A percentile compares a stretch with the other conserved stretches of the same genome.
Evolutionary conservation across 2,329 filamentous ascomycete genomes (phyloP).

Genomic region (Cephalotrichum gorgonifer): DNA sequence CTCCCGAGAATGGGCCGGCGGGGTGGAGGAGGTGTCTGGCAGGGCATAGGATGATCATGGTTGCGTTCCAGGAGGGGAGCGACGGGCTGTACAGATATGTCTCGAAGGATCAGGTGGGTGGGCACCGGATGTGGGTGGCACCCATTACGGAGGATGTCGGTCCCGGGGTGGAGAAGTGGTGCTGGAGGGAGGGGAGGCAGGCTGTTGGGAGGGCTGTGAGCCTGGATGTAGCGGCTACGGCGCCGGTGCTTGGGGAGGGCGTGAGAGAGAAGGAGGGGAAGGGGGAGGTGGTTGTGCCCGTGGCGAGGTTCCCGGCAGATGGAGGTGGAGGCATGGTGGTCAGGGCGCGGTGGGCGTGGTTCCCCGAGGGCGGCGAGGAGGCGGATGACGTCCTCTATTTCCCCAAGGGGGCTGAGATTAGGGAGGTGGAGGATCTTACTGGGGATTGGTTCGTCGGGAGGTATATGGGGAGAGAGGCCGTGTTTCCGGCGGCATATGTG

Average conservation of each 20-base stretch:
- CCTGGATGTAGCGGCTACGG: conserved; percentile 35
- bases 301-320: conserved; percentile 56
- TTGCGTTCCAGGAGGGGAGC: conserved; percentile 62
- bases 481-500: conserved; percentile 77
- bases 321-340: conserved; percentile 54
- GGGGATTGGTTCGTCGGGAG: conserved; percentile 83
- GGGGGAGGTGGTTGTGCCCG: conserved; percentile 12
- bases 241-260: conserved; percentile 16
- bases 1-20: conserved; percentile 60
- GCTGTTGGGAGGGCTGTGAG: conserved; percentile 37
- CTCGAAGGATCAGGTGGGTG: conserved; percentile 67
- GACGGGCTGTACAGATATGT: conserved; percentile 59
- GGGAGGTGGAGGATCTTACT: conserved; percentile 78
- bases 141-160: conserved; percentile 25
- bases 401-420: conserved; percentile 71
- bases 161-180: conserved; percentile 37
- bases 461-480: conserved; percentile 68
- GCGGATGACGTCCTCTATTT: conserved; percentile 72
- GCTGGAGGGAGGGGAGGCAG: conserved; percentile 33
- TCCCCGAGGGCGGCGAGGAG: conserved; percentile 42
- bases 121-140: conserved; percentile 55
- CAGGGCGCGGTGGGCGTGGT: conserved; percentile 67
- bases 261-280: conserved; percentile 10
- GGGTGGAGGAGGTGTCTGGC: conserved; percentile 78
- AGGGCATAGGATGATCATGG: conserved; percentile 75